Conservation (phyloP, 2,329 filamentous ascomycete species). For the Aspergillus neoniger region DNA sequence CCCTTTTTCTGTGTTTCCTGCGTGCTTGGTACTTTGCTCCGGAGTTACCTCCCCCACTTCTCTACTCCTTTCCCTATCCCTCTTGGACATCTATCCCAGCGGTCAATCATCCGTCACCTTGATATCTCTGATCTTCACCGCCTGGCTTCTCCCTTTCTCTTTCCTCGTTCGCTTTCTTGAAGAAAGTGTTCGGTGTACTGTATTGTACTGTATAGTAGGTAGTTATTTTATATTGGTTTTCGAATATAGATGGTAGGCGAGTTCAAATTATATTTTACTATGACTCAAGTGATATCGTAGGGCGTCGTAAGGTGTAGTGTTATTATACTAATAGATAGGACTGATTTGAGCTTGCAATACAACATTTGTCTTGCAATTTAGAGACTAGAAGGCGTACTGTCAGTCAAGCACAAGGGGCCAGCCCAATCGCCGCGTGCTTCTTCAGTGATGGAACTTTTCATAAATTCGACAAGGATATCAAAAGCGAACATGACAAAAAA, state of each 20-base stretch:
- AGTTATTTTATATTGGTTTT: slow-evolving; percentile 9
- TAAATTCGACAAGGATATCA: neutral
- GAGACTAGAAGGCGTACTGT: too few relatives aligned
- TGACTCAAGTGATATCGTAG: neutral
- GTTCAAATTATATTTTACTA: too few relatives aligned
- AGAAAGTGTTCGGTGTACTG: slow-evolving; percentile 22
- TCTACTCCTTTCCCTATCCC: neutral
- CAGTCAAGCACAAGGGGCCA: too few relatives aligned
- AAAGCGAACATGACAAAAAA: neutral
- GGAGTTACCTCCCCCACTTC: neutral
- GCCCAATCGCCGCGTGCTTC: neutral
- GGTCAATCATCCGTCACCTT: neutral
- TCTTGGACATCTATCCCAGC: too few relatives aligned
- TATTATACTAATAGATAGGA: too few relatives aligned
- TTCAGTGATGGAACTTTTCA: neutral
- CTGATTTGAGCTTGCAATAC: too few relatives aligned
- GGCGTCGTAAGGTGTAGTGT: neutral
- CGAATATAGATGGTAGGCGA: neutral
- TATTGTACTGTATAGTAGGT: slow-evolving; percentile 31
- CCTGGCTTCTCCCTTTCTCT: neutral
- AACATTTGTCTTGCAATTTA: too few relatives aligned
- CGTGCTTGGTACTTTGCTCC: too few relatives aligned
- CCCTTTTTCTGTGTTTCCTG: slow-evolving; percentile 12
- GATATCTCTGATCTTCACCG: neutral
- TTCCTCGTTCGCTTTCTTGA: slow-evolving; percentile 8